Base-by-base conservation (phyloP, 257 asterid genomes). In the Przewalskia tangutica region DNA sequence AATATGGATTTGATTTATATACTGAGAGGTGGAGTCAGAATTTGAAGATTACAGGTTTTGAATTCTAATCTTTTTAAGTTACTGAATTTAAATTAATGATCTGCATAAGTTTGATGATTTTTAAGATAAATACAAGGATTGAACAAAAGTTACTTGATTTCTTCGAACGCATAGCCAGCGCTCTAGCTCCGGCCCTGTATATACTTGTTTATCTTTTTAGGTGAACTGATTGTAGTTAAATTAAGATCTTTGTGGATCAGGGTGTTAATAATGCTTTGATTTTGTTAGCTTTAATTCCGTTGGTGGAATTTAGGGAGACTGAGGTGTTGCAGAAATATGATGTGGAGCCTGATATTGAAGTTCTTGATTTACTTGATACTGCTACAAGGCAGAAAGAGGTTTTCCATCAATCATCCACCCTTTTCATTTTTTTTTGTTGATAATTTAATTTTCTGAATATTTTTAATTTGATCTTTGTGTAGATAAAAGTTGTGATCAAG, bases 331-430 rank as follows among this genome's bases (percentile, higher is more conserved):
- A 90, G 79, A 91, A 92, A 83, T 92, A 95, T 82, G 94, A 84
- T 1, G 83, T 91, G 53, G 81, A 89, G 42, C 77, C 79, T 48
- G 98, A 93, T 84, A 84, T 90, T 8, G 99, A 95, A 67, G 84
- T 95, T 75, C 97, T 95, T 55, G 99, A 95, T 81, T 82, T 82
- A 83, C 98, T 95, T 17, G 99, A 95, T 79, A 93, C 98, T 53
- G 94, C 90, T 58, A 7, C 90, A 4, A 89, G 97, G 84, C 98
- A 94, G 90, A 95, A 93, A 86, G 95, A 95, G 98, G 99, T 95
- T 32, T 23, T 4, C 64, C 16, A 13, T 62, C 16, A 18, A 53
- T 67, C 44, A 18, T 8, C 6, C n/a, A 46, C 6, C 20, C 16
- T 80, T 6, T 65, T 17, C 46, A 4, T n/a, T 73, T n/a, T 27